Conservation (phyloP, 495 filamentous ascomycete species). For the Lophiostoma macrostomum region DNA sequence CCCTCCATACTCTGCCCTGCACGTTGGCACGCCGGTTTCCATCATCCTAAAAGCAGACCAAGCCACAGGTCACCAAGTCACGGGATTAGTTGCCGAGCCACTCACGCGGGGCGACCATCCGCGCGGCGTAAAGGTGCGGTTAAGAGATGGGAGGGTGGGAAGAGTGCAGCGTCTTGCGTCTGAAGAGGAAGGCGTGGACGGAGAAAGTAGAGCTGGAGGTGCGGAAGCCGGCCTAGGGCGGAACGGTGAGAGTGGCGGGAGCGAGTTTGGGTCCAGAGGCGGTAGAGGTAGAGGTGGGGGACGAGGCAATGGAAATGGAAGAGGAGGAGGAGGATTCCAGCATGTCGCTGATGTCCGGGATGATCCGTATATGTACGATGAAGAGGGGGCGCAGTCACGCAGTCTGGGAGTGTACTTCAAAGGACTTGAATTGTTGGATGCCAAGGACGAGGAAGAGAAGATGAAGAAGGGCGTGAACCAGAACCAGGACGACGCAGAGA, state of each 20-base stretch:
- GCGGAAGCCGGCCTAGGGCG: slow-evolving; percentile 29
- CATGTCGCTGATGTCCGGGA: slow-evolving; percentile 23
- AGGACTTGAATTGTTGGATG: too few relatives aligned
- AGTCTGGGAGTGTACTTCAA: slow-evolving; percentile 32
- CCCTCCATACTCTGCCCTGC: slow-evolving; percentile 30
- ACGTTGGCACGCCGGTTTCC: slow-evolving; percentile 58
- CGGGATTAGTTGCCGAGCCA: slow-evolving; percentile 57
- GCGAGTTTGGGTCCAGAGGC: not conserved
- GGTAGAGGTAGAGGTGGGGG: not conserved
- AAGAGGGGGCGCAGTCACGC: slow-evolving; percentile 1
- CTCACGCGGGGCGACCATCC: slow-evolving; percentile 69
- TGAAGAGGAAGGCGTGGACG: slow-evolving; percentile 24
- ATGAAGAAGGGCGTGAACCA: not conserved
- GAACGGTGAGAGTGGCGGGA: slow-evolving; percentile 13
- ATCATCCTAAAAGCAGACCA: slow-evolving; percentile 72
- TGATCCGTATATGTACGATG: slow-evolving; percentile 25
- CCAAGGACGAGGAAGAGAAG: not conserved
- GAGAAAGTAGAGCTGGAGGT: slow-evolving; percentile 23
- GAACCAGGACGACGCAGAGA: slow-evolving; percentile 24
- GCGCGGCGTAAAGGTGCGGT: slow-evolving; percentile 72
- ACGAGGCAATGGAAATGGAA: not conserved
- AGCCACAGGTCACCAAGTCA: slow-evolving; percentile 62
- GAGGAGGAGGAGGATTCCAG: slow-evolving; percentile 8
- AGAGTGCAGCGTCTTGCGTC: slow-evolving; percentile 57
- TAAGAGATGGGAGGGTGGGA: slow-evolving; percentile 64